Base-by-base conservation (phyloP, 2,329 filamentous ascomycete species). In the Colletotrichum caudatum region DNA sequence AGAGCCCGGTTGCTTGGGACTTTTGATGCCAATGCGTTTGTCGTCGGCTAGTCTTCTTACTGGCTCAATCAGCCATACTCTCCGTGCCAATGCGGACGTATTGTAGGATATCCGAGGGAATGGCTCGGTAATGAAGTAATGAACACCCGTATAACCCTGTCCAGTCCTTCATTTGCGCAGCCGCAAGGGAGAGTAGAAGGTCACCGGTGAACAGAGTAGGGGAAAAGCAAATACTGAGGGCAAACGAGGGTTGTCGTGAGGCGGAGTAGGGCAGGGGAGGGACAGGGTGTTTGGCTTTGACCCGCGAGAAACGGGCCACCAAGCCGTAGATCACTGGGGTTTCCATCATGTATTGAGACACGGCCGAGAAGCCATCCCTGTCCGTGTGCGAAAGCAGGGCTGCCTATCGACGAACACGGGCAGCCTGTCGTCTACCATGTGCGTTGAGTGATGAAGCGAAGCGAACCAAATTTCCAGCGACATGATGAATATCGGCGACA, bases 311-410 rank as follows among this genome's bases (percentile, higher is more conserved):
- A 51, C 64, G 29, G 68, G 37, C 23, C 44, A 46, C 29, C 18
- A 37, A 39, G 46, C 18, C 53, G 69, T 33, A 60, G 69, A 71
- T 71, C 65, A 35, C 39, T 23, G n/a, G 58, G 61, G 62, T 46
- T 57, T 29, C 35, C 12, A n/a, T 58, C 51, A 20, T 46, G 26
- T 59, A 64, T 69, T 69, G 54, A 71, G 63, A 71, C 69, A 69
- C 69, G 39, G 69, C 69, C 60, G 69, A 69, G 18, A 39, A 16
- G 46, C 23, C n/a, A 71, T 35, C 69, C 69, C 58, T 33, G 39
- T 51, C 59, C 48, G 29, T 56, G 20, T 60, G 61, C 51, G 48
- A 46, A 37, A 44, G 44, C 65, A 56, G 54, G 69, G 65, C 69
- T 57, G 59, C 26, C 53, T 44, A 14, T 48, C 39, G 29, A 44